Base-by-base conservation (phyloP, 225 moss, liverwort and hornwort species). In the Anthoceros angustus region DNA sequence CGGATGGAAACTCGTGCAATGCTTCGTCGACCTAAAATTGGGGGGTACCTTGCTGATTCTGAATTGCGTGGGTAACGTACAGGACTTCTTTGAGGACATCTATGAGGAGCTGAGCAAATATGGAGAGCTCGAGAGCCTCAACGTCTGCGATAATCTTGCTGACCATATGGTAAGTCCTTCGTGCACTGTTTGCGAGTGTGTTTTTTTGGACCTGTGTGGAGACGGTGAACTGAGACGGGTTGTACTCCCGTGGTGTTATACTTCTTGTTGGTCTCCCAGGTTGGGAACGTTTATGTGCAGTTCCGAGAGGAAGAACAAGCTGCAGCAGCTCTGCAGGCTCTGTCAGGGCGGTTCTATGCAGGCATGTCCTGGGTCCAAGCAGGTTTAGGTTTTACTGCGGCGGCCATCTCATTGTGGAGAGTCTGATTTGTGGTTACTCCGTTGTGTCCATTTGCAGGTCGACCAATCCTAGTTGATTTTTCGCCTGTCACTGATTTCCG, bases 401-500 rank as follows among this genome's bases (percentile, higher is more conserved):
- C 18, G 0, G 18, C 23, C 23, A 16, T 18, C 5, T 23, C 55
- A 6, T 55, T 16, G 50, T 55, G 18, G 16, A 55, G 21, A 55
- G 50, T 2, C 18, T 15, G 21, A 55, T 5, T 55, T 2, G 18
- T 55, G 50, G 50, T 16, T 15, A 12, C 23, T 21, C 38, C 63
- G 23, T 64, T 12, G 7, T 20, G 15, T 15, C 10, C 41, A 25
- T 24, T 26, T 39, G 46, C 68, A 68, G 77, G 77, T 15, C 72
- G 77, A 12, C 77, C 77, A 18, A 77, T 77, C 24, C 42, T 77
- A 12, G 77, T 73, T 14, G 77, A 77, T 55, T 77, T 77, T 42
- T 77, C 77, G 3, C 77, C 77, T 21, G 77, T 77, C 10, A 77
- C 77, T 16, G 77, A 77, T 50, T 77, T 77, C 48, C 77, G 77